Percentiles rank a stretch among this genome's conserved stretches.
phyloP scores from a whole-genome alignment of 306 rosid species.

The Pueraria montana region DNA sequence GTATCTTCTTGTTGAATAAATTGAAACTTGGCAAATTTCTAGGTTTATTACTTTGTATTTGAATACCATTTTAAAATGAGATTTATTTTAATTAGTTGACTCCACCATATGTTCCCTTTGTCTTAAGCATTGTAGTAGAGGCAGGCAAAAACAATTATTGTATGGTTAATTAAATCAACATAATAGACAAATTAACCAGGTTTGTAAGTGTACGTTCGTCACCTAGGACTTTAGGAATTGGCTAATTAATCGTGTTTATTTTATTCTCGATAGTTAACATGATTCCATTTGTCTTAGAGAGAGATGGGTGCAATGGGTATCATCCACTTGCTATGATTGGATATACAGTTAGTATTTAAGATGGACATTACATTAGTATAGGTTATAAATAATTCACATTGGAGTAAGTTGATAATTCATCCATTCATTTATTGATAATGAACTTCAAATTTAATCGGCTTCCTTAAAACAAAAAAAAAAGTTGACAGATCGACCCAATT shows the following conservation, averaged over 20 bases:
- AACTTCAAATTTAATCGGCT: no score
- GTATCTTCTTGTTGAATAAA: conserved; percentile 12
- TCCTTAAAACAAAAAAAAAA: no score
- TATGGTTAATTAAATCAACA: neutral
- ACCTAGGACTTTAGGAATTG: neutral
- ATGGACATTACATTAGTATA: no score
- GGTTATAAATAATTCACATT: no score
- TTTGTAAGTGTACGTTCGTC: conserved; percentile 6
- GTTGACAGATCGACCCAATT: no score
- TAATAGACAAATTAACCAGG: neutral
- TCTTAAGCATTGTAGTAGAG: conserved; percentile 28
- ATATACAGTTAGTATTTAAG: no score
- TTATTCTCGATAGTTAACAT: neutral
- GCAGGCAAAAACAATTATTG: conserved; percentile 10
- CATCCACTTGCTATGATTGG: neutral
- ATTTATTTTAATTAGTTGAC: conserved; percentile 42
- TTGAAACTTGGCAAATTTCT: conserved; percentile 20
- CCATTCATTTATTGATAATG: no score
- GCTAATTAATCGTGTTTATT: conserved; percentile 9
- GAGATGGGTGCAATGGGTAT: neutral
- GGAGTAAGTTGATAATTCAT: no score
- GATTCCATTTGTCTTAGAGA: conserved; percentile 12
- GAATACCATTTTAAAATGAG: conserved; percentile 11
- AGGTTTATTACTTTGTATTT: conserved; percentile 24
- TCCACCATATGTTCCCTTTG: conserved; percentile 41